Evolutionary conservation across 2,329 filamentous ascomycete genomes (phyloP).

Genomic region (Penicillium sp.): DNA sequence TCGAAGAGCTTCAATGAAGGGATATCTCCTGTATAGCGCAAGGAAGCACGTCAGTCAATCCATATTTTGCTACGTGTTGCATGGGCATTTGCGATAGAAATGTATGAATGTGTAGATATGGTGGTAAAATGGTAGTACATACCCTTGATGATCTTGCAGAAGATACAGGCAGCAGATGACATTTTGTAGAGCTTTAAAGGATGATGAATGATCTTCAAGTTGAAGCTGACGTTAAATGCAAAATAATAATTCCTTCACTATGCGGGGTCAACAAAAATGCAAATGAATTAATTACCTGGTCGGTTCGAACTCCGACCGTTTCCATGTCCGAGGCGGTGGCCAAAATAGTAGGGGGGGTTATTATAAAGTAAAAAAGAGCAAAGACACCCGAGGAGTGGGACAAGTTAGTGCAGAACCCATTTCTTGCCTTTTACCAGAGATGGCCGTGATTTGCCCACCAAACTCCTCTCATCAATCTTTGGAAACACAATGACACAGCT

Average conservation of each 20-base stretch:
- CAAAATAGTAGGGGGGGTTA: not conserved
- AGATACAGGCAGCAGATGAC: conserved; percentile 64
- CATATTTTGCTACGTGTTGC: not conserved
- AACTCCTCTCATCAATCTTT: conserved; percentile 54
- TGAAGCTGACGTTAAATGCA: not conserved
- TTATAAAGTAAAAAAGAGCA: conserved; percentile 5
- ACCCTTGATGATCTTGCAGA: conserved; percentile 98
- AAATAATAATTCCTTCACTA: not conserved
- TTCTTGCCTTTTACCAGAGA: conserved; percentile 75
- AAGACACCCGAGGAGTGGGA: conserved; percentile 52
- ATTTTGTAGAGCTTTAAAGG: conserved; percentile 13
- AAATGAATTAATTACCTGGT: conserved; percentile 1
- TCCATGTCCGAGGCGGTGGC: fast-evolving
- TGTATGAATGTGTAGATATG: not conserved
- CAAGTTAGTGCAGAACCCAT: conserved; percentile 62
- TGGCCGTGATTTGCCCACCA: conserved; percentile 59
- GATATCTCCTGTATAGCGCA: conserved; percentile 63
- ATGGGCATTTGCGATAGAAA: not conserved
- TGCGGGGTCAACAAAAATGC: conserved; percentile 14
- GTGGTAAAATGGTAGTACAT: conserved; percentile 10
- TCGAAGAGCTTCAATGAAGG: conserved; percentile 95
- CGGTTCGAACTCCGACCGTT: conserved; percentile 25
- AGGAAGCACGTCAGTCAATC: conserved; percentile 1
- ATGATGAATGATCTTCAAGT: not conserved
- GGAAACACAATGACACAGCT: conserved; percentile 41